Conservation (phyloP, 345 rosid genomes). For the Clarkia xantiana region DNA sequence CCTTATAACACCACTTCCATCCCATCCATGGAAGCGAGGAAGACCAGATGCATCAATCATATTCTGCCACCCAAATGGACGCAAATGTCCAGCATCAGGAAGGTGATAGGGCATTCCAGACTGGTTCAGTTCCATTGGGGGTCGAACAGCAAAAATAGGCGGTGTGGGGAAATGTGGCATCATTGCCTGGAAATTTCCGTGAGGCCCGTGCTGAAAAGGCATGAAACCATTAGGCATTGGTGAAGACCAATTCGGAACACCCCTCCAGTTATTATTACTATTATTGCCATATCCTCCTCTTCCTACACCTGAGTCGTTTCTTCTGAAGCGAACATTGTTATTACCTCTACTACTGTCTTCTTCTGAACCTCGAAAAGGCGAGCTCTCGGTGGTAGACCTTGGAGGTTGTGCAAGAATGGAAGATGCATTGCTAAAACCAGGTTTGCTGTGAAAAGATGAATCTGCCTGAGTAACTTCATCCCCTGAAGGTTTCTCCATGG, state of each 20-base stretch:
- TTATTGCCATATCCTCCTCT: slow-evolving; percentile 75
- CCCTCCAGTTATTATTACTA: slow-evolving; percentile 55
- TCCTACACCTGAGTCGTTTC: slow-evolving; percentile 53
- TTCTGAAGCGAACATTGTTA: slow-evolving; percentile 35
- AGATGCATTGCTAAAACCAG: slow-evolving; percentile 35
- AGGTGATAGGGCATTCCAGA: slow-evolving; percentile 68
- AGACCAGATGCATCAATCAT: slow-evolving; percentile 73
- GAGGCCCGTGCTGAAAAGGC: slow-evolving; percentile 85
- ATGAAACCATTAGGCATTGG: slow-evolving; percentile 72
- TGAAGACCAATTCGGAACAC: slow-evolving; percentile 67
- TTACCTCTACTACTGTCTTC: no score
- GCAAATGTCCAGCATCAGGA: slow-evolving; percentile 69
- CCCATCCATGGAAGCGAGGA: slow-evolving; percentile 84
- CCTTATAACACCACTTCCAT: slow-evolving; percentile 66
- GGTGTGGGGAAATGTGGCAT: slow-evolving; percentile 72
- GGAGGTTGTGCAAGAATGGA: slow-evolving; percentile 46
- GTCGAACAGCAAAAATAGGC: slow-evolving; percentile 63
- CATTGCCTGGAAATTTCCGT: slow-evolving; percentile 61
- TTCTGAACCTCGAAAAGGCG: slow-evolving; percentile 36
- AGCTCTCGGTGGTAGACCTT: slow-evolving; percentile 52
- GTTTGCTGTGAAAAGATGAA: slow-evolving; percentile 38
- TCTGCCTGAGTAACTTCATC: slow-evolving; percentile 59
- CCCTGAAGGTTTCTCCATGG: slow-evolving; percentile 33
- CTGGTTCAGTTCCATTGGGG: slow-evolving; percentile 70
- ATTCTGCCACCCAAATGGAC: slow-evolving; percentile 88